Evolutionary conservation across 2,329 filamentous ascomycete genomes (phyloP).

Genomic region (Aspergillus novofumigatus): DNA sequence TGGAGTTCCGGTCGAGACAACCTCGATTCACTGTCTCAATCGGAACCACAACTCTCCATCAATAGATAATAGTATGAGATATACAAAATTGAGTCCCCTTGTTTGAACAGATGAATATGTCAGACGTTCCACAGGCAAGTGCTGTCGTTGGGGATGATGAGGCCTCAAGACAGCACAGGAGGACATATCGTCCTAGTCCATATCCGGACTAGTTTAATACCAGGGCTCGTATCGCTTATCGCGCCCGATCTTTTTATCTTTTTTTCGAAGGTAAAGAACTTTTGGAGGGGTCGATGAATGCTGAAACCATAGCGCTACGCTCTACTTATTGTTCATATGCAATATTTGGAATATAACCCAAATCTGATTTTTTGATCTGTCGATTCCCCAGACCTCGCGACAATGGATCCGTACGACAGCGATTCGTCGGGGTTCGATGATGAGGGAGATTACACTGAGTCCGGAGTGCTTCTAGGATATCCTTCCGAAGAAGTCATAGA

Average conservation of each 20-base stretch:
- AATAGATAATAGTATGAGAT: neutral
- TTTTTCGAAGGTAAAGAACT: slow-evolving; percentile 2
- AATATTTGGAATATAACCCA: neutral
- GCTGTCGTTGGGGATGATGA: neutral
- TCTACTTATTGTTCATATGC: neutral
- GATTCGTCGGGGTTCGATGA: slow-evolving; percentile 71
- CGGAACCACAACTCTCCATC: neutral
- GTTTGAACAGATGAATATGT: neutral
- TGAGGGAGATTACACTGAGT: slow-evolving; percentile 53
- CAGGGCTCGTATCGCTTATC: slow-evolving; percentile 18
- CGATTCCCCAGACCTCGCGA: neutral
- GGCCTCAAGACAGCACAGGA: neutral
- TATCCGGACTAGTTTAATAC: slow-evolving; percentile 3
- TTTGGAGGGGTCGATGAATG: neutral
- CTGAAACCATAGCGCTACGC: neutral
- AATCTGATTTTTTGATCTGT: neutral
- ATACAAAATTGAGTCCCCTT: neutral
- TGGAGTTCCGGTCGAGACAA: neutral
- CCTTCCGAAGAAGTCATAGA: slow-evolving; percentile 73
- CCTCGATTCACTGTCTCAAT: neutral
- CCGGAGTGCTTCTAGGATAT: slow-evolving; percentile 86
- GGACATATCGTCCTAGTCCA: slow-evolving; percentile 6
- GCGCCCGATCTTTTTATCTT: slow-evolving; percentile 9
- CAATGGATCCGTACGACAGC: slow-evolving; percentile 78
- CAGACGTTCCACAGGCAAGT: neutral